Percentiles rank a stretch among this genome's conserved stretches.
phyloP scores from a whole-genome alignment of 352 stramenopile genomes.

The Peronospora belbahrii region DNA sequence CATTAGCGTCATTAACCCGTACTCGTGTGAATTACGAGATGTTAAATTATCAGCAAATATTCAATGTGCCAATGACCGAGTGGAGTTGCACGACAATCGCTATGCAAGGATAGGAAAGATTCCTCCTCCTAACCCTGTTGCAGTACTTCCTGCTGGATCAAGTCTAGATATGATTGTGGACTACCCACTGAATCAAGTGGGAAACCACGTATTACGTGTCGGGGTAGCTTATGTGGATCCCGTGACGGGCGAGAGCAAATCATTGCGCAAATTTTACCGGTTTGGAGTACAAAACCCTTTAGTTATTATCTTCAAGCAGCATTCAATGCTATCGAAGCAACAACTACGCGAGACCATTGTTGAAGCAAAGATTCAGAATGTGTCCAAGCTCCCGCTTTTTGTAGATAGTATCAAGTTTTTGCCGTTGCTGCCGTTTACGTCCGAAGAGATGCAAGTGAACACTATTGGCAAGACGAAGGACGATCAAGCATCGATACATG shows the following conservation, averaged over 20 bases:
- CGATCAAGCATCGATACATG: slow-evolving; percentile 9
- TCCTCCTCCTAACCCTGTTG: slow-evolving; percentile 68
- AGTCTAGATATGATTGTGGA: slow-evolving; percentile 90
- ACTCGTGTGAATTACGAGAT: slow-evolving; percentile 66
- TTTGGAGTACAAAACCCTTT: slow-evolving; percentile 88
- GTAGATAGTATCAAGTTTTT: slow-evolving; percentile 79
- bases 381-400: slow-evolving; percentile 72
- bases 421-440: slow-evolving; percentile 45
- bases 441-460: slow-evolving; percentile 29
- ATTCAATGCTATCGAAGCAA: slow-evolving; percentile 10
- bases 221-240: slow-evolving; percentile 72
- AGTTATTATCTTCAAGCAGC: slow-evolving; percentile 81
- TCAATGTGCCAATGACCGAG: slow-evolving; percentile 74
- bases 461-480: slow-evolving; percentile 2
- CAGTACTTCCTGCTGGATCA: slow-evolving; percentile 50
- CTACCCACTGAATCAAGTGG: slow-evolving; percentile 83
- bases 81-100: slow-evolving; percentile 74
- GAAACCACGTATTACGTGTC: slow-evolving; percentile 79
- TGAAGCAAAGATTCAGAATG: slow-evolving; percentile 78
- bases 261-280: slow-evolving; percentile 88
- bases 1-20: slow-evolving; percentile 89
- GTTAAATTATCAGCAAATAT: slow-evolving; percentile 80
- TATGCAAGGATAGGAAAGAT: slow-evolving; percentile 56
- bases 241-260: slow-evolving; percentile 71
- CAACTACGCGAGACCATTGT: slow-evolving; percentile 47